Percentiles rank a stretch among this genome's conserved stretches.
These are phyloP conservation scores for Lactarius sanguifluus DNA, from an alignment of 768 basidiomycete genomes.

Conservation along the genomic window DNA sequence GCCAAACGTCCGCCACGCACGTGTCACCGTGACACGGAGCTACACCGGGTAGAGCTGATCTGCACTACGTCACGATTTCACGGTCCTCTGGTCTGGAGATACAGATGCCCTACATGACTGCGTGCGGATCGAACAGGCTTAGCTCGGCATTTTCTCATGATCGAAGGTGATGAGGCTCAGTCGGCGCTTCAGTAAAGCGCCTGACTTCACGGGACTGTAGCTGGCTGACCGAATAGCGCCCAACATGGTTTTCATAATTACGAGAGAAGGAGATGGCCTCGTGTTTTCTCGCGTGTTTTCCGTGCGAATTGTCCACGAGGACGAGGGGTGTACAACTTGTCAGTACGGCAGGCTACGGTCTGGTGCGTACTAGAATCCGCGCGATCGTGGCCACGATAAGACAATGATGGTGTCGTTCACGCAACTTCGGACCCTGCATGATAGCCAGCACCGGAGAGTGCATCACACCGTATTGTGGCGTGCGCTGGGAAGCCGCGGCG, in stretches of 20 bases:
- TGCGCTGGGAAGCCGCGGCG: conserved; percentile 7
- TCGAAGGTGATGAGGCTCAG: not conserved
- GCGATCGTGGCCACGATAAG: not conserved
- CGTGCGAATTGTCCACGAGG: conserved; percentile 1
- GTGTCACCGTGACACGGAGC: not conserved
- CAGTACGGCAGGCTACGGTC: not conserved
- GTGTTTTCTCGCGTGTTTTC: conserved; percentile 14
- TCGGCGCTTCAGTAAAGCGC: not conserved
- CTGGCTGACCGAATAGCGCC: not conserved
- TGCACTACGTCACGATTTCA: not conserved
- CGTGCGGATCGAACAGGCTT: not conserved
- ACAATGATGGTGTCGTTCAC: not conserved
- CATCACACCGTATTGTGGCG: not conserved
- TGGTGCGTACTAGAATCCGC: not conserved
- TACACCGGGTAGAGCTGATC: not conserved
- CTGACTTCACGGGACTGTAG: not conserved
- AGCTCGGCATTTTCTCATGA: not conserved
- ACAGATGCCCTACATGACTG: not conserved
- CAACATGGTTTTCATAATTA: conserved; percentile 23
- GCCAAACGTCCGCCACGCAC: not conserved
- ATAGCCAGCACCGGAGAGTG: not conserved
- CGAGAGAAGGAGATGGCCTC: conserved; percentile 11
- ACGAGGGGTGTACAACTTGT: not conserved
- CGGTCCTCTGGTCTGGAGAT: not conserved
- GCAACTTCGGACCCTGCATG: not conserved